Base-by-base conservation (phyloP, 768 basidiomycete species). In the Agaricus sinodeliciosus region DNA sequence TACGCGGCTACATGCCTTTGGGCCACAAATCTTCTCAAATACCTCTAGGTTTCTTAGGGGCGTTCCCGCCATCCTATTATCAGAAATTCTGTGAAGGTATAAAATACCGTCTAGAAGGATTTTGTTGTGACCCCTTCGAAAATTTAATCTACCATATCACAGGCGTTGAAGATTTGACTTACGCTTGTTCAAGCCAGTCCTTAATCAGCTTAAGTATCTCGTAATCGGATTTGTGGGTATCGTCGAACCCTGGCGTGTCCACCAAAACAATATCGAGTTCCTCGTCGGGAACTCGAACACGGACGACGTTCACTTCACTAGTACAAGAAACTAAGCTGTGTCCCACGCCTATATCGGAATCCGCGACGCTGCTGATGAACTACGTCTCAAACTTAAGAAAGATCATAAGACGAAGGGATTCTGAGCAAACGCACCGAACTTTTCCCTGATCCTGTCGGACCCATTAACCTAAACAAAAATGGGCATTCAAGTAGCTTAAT, bases 321-420 rank as follows among this genome's bases (percentile, higher is more conserved):
- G 70, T 71, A 51, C 66, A 69, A 43, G 71, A 72, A 40, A 69
- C 64, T 46, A 71, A 47, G 18, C 65, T 60, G 22, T 63, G 57
- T 7, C 70, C 65, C 37, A 67, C 64, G 31, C 65, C 61, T 35
- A 65, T 59, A 45, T 54, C 41, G 1, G 63, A 64, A 0, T 66
- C 69, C n/a, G 67, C 67, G 15, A 63, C 65, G 4, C 55, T 46
- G 56, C 72, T 71, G 57, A 71, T 66, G 57, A 71, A 70, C 70
- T 71, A 34, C 18, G 43, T 48, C 2, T 3, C 12, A 16, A 39
- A 9, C 47, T 40, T 22, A 43, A 31, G 11, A 7, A 43, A 31
- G 11, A 7, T 3, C n/a, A 54, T 8, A 31, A 8, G 15, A 35
- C 41, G 26, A 18, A 9, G 3, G 9, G 34, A 4, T 19, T 4